Evolutionary conservation across 441 rosid species (phyloP).

Genomic region (Breynia disticha): DNA sequence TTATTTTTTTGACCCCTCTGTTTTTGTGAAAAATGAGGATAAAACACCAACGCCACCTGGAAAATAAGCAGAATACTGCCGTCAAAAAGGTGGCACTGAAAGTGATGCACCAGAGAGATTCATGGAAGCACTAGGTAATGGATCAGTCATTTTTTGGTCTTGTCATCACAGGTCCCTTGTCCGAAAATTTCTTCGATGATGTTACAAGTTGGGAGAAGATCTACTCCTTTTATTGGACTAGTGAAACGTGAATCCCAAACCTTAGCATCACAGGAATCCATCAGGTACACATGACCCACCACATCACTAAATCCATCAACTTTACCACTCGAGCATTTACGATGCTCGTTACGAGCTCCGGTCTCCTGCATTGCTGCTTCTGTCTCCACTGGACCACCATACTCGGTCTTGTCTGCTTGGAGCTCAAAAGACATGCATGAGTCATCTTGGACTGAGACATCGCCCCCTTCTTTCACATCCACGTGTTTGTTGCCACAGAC

Average conservation of each 20-base stretch:
- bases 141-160: constrained; percentile 17
- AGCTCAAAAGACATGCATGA: constrained; percentile 51
- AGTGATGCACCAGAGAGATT: not conserved
- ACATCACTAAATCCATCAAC: constrained; percentile 24
- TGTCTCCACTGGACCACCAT: constrained; percentile 24
- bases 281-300: constrained; percentile 30
- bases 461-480: constrained; percentile 18
- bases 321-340: constrained; percentile 23
- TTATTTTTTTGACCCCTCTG: not conserved
- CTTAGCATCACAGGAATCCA: constrained; percentile 43
- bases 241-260: constrained; percentile 35
- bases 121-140: constrained; percentile 9
- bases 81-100: not conserved
- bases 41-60: no score
- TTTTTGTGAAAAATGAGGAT: not conserved
- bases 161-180: constrained; percentile 29
- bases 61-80: not conserved
- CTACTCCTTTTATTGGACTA: constrained; percentile 27
- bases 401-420: constrained; percentile 19
- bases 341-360: constrained; percentile 21
- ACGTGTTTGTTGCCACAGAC: constrained; percentile 20
- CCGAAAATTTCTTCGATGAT: constrained; percentile 54
- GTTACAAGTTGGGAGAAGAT: constrained; percentile 42
- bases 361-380: not conserved
- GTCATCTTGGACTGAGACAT: constrained; percentile 29